Percentiles rank a stretch among this genome's conserved stretches.
phyloP scores from a whole-genome alignment of 495 filamentous ascomycete species.

The Penicillium simplicissimum region DNA sequence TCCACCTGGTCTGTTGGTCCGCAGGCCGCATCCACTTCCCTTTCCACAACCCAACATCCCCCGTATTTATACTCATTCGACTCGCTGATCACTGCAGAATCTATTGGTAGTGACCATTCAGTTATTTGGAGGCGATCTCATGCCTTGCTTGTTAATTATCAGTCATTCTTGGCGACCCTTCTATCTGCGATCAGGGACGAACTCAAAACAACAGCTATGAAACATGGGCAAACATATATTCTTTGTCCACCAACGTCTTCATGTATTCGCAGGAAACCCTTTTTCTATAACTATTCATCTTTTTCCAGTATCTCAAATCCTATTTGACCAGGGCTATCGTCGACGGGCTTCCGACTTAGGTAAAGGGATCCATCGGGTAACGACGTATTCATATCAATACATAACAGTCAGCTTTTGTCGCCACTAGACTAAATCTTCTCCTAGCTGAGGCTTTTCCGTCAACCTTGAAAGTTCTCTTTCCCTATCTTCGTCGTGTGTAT shows the following conservation, averaged over 20 bases:
- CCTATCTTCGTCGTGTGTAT: too few relatives aligned
- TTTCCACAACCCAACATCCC: slow-evolving; percentile 20
- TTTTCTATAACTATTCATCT: background rate
- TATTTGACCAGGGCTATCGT: background rate
- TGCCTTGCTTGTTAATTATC: slow-evolving; percentile 11
- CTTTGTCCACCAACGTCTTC: slow-evolving; percentile 15
- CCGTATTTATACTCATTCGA: slow-evolving; percentile 48
- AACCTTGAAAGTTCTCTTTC: too few relatives aligned
- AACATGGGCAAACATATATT: background rate
- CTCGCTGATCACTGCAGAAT: slow-evolving; percentile 32
- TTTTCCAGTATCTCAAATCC: background rate
- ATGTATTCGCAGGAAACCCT: background rate
- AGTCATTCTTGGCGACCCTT: slow-evolving; percentile 9
- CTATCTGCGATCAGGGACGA: background rate
- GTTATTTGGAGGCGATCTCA: background rate
- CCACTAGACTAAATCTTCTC: too few relatives aligned
- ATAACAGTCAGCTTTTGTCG: background rate
- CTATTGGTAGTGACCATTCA: background rate
- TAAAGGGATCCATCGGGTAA: background rate
- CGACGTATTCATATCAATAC: background rate
- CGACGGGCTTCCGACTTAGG: background rate
- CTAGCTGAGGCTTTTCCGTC: too few relatives aligned
- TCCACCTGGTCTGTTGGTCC: slow-evolving; percentile 3
- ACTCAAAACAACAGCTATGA: slow-evolving; percentile 3
- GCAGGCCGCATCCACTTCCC: slow-evolving; percentile 12